These are phyloP conservation scores for Candida tetrigidarum DNA, from an alignment of 1,139 yeast genomes.

Conservation along the genomic window DNA sequence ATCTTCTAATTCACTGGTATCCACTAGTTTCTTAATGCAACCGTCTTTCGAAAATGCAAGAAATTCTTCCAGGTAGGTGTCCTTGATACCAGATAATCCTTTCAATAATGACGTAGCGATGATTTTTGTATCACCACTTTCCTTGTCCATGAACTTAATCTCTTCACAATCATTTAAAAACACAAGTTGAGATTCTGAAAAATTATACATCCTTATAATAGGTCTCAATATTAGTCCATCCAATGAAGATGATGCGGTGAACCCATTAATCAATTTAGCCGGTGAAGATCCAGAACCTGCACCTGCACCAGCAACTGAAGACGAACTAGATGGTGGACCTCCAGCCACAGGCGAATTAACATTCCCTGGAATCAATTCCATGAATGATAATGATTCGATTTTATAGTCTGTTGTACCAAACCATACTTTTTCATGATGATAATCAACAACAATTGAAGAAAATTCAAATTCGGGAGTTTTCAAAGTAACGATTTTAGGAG, in stretches of 20 bases:
- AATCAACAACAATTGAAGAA: conserved; percentile 26
- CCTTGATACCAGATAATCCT: conserved; percentile 41
- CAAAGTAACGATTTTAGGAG: conserved; percentile 25
- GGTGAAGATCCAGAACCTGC: too few relatives aligned
- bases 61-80: conserved; percentile 28
- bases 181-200: conserved; percentile 25
- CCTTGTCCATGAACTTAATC: conserved; percentile 27
- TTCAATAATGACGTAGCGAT: conserved; percentile 40
- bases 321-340: too few relatives aligned
- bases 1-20: conserved; percentile 16
- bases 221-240: conserved; percentile 7
- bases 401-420: conserved; percentile 19
- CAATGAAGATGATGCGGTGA: neutral
- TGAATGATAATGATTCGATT: conserved; percentile 16
- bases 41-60: conserved; percentile 49
- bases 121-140: conserved; percentile 13
- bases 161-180: conserved; percentile 37
- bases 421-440: conserved; percentile 27
- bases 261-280: neutral
- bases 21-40: conserved; percentile 27
- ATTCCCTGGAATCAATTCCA: conserved; percentile 18
- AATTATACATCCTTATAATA: conserved; percentile 18
- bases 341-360: neutral
- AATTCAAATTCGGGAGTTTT: conserved; percentile 22
- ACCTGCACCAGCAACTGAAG: too few relatives aligned